These are phyloP conservation scores for Dactylellina haptotyla DNA, from an alignment of 2,329 filamentous ascomycete genomes.

Conservation along the genomic window DNA sequence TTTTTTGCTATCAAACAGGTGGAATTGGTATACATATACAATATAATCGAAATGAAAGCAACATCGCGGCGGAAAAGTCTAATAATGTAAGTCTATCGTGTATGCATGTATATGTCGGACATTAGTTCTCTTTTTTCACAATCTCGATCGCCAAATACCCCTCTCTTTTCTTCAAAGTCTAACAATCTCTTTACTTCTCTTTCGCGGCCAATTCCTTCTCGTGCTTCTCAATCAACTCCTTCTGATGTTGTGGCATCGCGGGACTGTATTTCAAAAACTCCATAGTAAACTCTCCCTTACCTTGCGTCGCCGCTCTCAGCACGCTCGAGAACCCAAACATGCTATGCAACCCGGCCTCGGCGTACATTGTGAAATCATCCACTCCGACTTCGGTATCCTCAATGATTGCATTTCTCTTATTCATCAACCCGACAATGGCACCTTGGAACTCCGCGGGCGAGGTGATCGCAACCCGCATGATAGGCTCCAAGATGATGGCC, in stretches of 20 bases:
- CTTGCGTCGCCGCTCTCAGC: slow-evolving; percentile 90
- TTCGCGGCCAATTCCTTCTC: slow-evolving; percentile 74
- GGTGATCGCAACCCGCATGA: slow-evolving; percentile 98
- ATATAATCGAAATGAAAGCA: neutral
- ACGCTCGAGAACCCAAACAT: slow-evolving; percentile 98
- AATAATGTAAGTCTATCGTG: slow-evolving; percentile 2
- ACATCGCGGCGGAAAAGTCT: neutral
- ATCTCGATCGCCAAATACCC: neutral
- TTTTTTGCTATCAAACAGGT: slow-evolving; percentile 41
- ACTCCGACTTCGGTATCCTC: slow-evolving; percentile 92
- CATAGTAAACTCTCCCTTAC: slow-evolving; percentile 98
- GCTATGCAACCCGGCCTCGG: slow-evolving; percentile 91
- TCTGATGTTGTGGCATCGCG: slow-evolving; percentile 88
- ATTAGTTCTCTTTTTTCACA: neutral
- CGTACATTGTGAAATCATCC: slow-evolving; percentile 91
- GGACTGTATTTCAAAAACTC: slow-evolving; percentile 96
- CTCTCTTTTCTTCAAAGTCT: neutral
- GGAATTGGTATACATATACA: slow-evolving; percentile 16
- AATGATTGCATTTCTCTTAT: slow-evolving; percentile 95
- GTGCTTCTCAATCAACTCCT: slow-evolving; percentile 74
- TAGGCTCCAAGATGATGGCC: slow-evolving; percentile 87
- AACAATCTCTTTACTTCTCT: slow-evolving; percentile 60
- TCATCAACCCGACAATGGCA: slow-evolving; percentile 90
- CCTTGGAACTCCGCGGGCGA: slow-evolving; percentile 98
- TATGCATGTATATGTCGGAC: neutral